Conservation (phyloP, 805 yeast genomes). For the Candida golubevii region DNA sequence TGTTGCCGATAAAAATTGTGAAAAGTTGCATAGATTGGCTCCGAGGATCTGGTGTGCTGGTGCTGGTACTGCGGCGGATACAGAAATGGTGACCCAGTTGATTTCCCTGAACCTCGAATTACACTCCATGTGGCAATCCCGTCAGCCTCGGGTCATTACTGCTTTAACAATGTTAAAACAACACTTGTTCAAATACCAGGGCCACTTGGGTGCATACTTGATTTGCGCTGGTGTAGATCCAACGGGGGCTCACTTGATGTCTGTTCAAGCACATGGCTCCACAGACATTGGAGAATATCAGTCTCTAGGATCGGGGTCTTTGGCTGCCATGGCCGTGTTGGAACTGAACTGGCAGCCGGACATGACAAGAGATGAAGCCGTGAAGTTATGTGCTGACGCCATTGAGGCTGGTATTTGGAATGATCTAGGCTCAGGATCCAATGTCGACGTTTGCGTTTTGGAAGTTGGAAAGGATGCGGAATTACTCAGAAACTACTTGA, state of each 20-base stretch:
- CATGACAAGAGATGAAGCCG: conserved; percentile 84
- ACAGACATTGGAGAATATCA: conserved; percentile 93
- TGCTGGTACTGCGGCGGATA: conserved; percentile 99
- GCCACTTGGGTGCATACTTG: conserved; percentile 93
- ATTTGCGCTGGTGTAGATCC: conserved; percentile 99
- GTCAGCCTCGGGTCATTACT: conserved; percentile 90
- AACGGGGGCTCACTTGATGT: conserved; percentile 87
- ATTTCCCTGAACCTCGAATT: conserved; percentile 87
- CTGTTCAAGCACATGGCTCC: conserved; percentile 97
- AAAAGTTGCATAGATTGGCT: conserved; percentile 83
- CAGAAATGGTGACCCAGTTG: conserved; percentile 94
- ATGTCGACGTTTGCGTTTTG: conserved; percentile 96
- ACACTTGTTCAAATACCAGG: conserved; percentile 94
- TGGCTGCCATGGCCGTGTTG: conserved; percentile 97
- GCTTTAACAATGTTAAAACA: conserved; percentile 91
- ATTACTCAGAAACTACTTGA: conserved; percentile 78
- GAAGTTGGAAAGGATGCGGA: conserved; percentile 87
- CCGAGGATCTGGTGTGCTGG: conserved; percentile 99
- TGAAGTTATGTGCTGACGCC: conserved; percentile 84
- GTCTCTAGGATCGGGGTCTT: conserved; percentile 92
- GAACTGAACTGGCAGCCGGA: conserved; percentile 83
- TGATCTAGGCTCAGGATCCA: conserved; percentile 97
- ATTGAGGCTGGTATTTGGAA: conserved; percentile 98
- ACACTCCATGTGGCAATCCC: conserved; percentile 76
- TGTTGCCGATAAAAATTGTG: conserved; percentile 98